Conservation (phyloP, 2,329 filamentous ascomycete species). For the Karstenula rhodostoma region DNA sequence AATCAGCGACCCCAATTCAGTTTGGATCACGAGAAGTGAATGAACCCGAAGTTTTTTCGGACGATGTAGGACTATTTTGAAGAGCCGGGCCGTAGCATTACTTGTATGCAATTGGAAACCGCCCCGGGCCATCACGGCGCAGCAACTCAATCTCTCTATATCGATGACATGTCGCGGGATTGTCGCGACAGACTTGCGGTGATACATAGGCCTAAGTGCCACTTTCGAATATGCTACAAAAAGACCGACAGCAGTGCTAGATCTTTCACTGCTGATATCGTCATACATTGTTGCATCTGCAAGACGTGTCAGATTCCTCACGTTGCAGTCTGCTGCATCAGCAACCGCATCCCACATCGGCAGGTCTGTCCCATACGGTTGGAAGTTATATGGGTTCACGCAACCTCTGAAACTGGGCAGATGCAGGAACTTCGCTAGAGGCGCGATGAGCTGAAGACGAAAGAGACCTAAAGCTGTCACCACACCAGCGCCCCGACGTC, state of each 20-base stretch:
- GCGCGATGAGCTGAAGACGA: not conserved
- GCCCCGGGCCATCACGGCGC: not conserved
- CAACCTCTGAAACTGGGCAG: not conserved
- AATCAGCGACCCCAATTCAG: not conserved
- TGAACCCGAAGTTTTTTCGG: not conserved
- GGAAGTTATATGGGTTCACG: not conserved
- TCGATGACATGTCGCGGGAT: not conserved
- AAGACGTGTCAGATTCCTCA: not conserved
- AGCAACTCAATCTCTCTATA: not conserved
- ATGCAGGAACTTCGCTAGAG: not conserved
- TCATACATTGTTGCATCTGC: not conserved
- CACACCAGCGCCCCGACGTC: not conserved
- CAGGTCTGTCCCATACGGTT: not conserved
- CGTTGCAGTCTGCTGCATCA: not conserved
- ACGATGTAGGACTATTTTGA: not conserved
- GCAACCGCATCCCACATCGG: slow-evolving; percentile 3
- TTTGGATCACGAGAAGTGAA: not conserved
- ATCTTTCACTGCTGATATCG: not conserved
- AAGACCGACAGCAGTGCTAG: not conserved
- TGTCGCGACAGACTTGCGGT: not conserved
- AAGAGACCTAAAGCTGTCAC: not conserved
- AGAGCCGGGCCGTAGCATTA: not conserved
- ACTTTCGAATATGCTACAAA: not conserved
- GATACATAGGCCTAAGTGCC: not conserved
- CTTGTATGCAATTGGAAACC: not conserved